Evolutionary conservation across 805 yeast species (phyloP).

Genomic region (Soucietia sequanensis): DNA sequence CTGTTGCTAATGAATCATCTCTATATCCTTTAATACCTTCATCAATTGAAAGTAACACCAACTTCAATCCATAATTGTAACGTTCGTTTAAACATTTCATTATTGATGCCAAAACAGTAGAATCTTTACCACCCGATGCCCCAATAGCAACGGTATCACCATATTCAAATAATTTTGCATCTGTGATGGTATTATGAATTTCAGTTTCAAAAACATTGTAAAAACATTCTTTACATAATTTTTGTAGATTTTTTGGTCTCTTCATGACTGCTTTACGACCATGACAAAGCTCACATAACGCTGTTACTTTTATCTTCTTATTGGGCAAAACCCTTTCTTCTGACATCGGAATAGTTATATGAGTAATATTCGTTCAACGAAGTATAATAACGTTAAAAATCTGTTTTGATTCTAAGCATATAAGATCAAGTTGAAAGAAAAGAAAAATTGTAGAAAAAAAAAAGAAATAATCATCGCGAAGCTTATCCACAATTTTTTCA

Average conservation of each 20-base stretch:
- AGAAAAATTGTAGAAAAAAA: constrained; percentile 1
- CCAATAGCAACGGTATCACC: constrained; percentile 96
- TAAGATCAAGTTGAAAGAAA: background rate
- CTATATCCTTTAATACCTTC: constrained; percentile 97
- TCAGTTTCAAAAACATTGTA: constrained; percentile 91
- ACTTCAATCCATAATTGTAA: constrained; percentile 80
- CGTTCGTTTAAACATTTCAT: constrained; percentile 85
- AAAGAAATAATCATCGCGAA: constrained; percentile 1
- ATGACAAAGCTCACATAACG: constrained; percentile 81
- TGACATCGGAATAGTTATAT: no score
- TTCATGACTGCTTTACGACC: constrained; percentile 80
- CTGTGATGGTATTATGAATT: constrained; percentile 82
- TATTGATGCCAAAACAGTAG: constrained; percentile 90
- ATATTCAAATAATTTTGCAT: constrained; percentile 62
- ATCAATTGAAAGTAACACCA: constrained; percentile 83
- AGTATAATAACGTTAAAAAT: background rate
- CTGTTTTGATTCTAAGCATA: background rate
- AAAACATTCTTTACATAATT: constrained; percentile 88
- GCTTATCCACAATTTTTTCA: no score
- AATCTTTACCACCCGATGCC: constrained; percentile 98
- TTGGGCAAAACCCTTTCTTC: constrained; percentile 5
- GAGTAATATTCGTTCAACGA: background rate
- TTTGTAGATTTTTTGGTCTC: constrained; percentile 89
- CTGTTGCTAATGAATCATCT: constrained; percentile 96
- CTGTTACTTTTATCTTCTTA: constrained; percentile 33